Conservation (phyloP, 768 basidiomycete species). For the Termitomyces sp. region DNA sequence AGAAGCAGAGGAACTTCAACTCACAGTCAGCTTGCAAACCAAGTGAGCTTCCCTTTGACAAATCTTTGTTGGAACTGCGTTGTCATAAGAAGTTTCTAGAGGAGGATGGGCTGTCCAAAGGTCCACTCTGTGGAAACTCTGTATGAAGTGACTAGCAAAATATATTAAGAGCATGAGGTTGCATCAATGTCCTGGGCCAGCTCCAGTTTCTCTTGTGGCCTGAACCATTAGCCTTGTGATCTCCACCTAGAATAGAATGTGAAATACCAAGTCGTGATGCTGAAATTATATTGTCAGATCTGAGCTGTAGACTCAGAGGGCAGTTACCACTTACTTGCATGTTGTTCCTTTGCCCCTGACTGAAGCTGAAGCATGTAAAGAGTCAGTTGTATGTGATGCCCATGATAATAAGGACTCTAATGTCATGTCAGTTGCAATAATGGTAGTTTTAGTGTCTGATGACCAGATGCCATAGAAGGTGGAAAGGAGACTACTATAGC, state of each 20-base stretch:
- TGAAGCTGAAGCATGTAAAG: background rate
- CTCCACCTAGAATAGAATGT: background rate
- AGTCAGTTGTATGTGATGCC: background rate
- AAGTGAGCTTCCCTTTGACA: slow-evolving; percentile 43
- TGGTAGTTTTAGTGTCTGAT: background rate
- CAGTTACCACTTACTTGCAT: background rate
- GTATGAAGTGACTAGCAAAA: slow-evolving; percentile 20
- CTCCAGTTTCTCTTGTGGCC: slow-evolving; percentile 49
- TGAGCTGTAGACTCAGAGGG: background rate
- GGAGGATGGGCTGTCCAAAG: slow-evolving; percentile 19
- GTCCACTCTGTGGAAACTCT: slow-evolving; percentile 13
- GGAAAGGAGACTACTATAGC: background rate
- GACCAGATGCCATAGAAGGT: background rate
- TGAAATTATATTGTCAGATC: slow-evolving; percentile 4
- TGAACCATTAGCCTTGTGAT: slow-evolving; percentile 19
- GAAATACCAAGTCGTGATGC: slow-evolving; percentile 18
- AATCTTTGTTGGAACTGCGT: slow-evolving; percentile 40
- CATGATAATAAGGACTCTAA: background rate
- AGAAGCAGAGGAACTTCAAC: slow-evolving; percentile 18
- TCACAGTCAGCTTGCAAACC: slow-evolving; percentile 54
- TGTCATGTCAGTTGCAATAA: background rate
- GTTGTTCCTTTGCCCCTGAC: background rate
- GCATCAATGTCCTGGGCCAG: slow-evolving; percentile 20
- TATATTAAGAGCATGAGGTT: slow-evolving; percentile 21
- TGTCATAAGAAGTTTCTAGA: slow-evolving; percentile 24